phyloP scores from a whole-genome alignment of 352 stramenopile genomes.

The Globisporangium abappressorium region DNA sequence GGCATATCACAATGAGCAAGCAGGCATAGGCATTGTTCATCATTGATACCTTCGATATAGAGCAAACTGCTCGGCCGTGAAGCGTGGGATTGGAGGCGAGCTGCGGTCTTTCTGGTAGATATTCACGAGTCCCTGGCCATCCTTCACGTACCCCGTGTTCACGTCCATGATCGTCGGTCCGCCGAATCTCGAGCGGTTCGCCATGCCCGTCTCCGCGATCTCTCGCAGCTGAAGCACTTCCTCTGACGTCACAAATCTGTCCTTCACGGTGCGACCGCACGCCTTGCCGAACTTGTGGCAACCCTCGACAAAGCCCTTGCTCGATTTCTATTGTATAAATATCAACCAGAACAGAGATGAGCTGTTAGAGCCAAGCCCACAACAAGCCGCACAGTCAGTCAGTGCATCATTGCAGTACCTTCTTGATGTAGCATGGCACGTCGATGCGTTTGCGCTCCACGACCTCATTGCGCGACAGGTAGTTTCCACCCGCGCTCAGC shows the following conservation, averaged over 20 bases:
- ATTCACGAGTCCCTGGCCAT: conserved; percentile 85
- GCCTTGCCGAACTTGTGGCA: conserved; percentile 61
- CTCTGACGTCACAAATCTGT: conserved; percentile 68
- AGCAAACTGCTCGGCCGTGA: conserved; percentile 78
- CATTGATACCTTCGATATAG: conserved; percentile 63
- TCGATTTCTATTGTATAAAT: conserved; percentile 24
- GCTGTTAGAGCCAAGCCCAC: not conserved
- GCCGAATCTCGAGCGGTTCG: conserved; percentile 57
- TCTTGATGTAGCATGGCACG: conserved; percentile 41
- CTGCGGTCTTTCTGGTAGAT: conserved; percentile 72
- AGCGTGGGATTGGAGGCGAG: conserved; percentile 48
- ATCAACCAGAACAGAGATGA: not conserved
- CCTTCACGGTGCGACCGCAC: conserved; percentile 67
- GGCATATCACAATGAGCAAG: not conserved
- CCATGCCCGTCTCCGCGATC: conserved; percentile 86
- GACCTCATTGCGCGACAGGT: conserved; percentile 28
- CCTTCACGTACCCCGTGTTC: conserved; percentile 87
- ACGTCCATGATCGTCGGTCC: conserved; percentile 92
- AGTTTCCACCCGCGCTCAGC: not conserved
- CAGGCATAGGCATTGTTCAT: not conserved
- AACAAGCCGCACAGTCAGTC: not conserved
- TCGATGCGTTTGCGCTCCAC: conserved; percentile 50
- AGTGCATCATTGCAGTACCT: conserved; percentile 24
- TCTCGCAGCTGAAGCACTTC: conserved; percentile 68
- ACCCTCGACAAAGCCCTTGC: conserved; percentile 46